Conservation (phyloP, 768 basidiomycete species). For the Podaxis sp. region DNA sequence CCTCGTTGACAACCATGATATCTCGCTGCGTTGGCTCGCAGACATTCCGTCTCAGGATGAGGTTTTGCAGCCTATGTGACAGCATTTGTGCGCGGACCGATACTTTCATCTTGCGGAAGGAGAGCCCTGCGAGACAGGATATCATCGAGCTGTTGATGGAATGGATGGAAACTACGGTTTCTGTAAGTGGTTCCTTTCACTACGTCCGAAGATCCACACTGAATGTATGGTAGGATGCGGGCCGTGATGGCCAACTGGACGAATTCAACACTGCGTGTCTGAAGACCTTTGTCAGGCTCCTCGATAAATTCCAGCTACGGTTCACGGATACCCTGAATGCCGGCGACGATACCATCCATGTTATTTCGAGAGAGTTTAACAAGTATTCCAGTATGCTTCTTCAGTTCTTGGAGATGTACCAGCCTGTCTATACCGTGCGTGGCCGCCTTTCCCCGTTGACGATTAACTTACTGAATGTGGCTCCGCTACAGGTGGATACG, state of each 20-base stretch:
- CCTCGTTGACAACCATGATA: conserved; percentile 63
- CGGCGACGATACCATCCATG: conserved; percentile 65
- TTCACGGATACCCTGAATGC: conserved; percentile 50
- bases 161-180: conserved; percentile 59
- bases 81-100: conserved; percentile 64
- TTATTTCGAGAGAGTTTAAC: conserved; percentile 76
- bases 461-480: background rate
- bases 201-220: background rate
- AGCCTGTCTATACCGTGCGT: conserved; percentile 46
- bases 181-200: conserved; percentile 37
- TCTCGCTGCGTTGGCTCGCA: conserved; percentile 55
- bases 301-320: conserved; percentile 73
- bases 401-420: conserved; percentile 55
- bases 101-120: conserved; percentile 63
- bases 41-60: conserved; percentile 66
- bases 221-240: conserved; percentile 2
- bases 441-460: background rate
- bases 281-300: conserved; percentile 69
- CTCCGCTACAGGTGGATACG: conserved; percentile 45
- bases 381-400: conserved; percentile 71
- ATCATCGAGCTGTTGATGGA: conserved; percentile 77
- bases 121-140: conserved; percentile 62
- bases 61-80: conserved; percentile 75
- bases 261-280: conserved; percentile 78
- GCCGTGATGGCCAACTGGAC: conserved; percentile 33